Base-by-base conservation (phyloP, 331 rosid genomes). In the Telfairia occidentalis region DNA sequence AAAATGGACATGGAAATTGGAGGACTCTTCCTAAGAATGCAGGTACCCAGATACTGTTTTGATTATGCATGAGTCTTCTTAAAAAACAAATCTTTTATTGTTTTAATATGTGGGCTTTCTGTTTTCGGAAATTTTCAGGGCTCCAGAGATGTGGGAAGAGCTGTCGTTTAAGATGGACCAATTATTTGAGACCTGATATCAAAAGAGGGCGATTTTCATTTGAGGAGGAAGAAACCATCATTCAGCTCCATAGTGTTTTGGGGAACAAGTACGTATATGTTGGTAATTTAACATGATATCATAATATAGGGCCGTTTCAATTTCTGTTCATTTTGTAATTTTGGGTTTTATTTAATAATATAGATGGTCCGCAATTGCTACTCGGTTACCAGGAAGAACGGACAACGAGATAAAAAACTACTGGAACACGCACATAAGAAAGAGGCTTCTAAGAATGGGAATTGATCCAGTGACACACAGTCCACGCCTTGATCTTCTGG, bases 1-100 rank as follows among this genome's bases (percentile, higher is more conserved):
- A 89, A 55, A 88, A 92, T 78, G 99, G 99, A 5, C 90, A 86
- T 78, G 97, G 97, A 5, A 95, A 92, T 45, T 95, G 99, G 99
- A 87, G 99, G 57, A 95, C 94, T n/a, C 97, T 95, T 59, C 99
- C 99, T 0, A 90, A 87, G 80, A 95, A 90, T 95, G 99, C 99
- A 37, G 99, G 99, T 92, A 80, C 12, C 2, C 0, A 58, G 15
- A 9, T 12, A 37, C 5, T 3, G 64, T 40, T 26, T 34, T 1
- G 13, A 15, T 70, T 15, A 2, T 24, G 53, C 18, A 0, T 46
- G 7, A 2, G 16, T 15, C 9, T 50, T 71, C 7, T 35, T 18
- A 8, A 7, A 7, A 55, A 35, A 18, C 15, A 3, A 2, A 37
- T 26, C 24, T 72, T 72, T 72, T 18, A 35, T 37, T 26, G 4